phyloP scores from a whole-genome alignment of 148 eudicot species.

The Rhododendron williamsianum region DNA sequence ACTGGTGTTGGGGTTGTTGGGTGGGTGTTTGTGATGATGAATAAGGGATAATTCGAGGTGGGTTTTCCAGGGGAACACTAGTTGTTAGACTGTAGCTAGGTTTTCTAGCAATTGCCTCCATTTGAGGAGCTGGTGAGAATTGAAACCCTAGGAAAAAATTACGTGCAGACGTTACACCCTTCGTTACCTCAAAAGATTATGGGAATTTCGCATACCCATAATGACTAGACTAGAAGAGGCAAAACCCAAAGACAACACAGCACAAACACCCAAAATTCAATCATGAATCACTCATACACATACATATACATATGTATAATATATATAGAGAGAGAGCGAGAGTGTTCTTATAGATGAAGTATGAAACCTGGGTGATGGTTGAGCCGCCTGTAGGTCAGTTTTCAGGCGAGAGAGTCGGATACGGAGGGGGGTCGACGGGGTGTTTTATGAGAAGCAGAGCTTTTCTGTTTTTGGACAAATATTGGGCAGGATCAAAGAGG shows the following conservation, averaged over 20 bases:
- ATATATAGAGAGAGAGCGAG: not conserved
- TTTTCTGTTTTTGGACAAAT: too few relatives aligned
- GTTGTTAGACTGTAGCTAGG: slow-evolving; percentile 7
- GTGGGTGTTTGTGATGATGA: not conserved
- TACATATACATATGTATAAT: too few relatives aligned
- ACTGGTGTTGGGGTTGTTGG: slow-evolving; percentile 9
- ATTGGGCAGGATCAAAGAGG: too few relatives aligned
- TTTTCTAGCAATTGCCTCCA: slow-evolving; percentile 29
- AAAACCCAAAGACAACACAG: not conserved
- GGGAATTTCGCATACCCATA: not conserved
- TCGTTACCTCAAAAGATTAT: not conserved
- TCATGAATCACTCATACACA: not conserved
- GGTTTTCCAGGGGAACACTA: slow-evolving; percentile 13
- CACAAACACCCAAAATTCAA: not conserved
- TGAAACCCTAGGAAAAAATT: slow-evolving; percentile 14
- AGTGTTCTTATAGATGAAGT: not conserved
- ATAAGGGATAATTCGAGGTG: not conserved
- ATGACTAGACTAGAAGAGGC: not conserved
- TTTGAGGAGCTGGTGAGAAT: not conserved
- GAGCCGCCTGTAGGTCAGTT: not conserved
- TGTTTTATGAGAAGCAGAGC: too few relatives aligned
- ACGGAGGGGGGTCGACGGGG: too few relatives aligned
- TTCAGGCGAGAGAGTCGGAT: not conserved
- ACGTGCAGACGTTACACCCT: not conserved
- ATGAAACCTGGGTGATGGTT: not conserved